Conservation (phyloP, 352 stramenopile species). For the Thraustotheca clavata region DNA sequence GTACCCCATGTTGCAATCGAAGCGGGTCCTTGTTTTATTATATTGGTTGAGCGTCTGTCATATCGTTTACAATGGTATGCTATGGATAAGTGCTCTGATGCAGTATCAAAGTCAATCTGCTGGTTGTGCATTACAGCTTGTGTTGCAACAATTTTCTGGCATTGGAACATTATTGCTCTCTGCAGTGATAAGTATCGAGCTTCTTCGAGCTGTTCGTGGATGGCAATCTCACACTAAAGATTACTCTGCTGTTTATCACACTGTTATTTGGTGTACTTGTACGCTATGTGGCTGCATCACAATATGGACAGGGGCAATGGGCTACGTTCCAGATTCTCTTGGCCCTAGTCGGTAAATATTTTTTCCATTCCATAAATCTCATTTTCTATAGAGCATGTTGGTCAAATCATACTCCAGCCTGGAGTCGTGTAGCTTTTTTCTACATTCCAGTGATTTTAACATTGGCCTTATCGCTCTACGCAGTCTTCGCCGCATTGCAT, state of each 20-base stretch:
- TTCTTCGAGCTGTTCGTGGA: constrained; percentile 49
- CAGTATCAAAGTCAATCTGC: constrained; percentile 20
- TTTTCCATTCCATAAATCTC: background rate
- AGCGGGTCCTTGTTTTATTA: constrained; percentile 48
- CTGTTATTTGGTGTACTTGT: constrained; percentile 44
- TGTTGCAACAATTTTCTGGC: constrained; percentile 57
- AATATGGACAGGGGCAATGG: constrained; percentile 47
- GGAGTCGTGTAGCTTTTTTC: constrained; percentile 49
- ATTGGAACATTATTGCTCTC: constrained; percentile 53
- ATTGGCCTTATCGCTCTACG: constrained; percentile 29
- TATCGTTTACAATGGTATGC: constrained; percentile 44
- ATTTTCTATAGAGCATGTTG: constrained; percentile 28
- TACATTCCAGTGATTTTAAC: constrained; percentile 41
- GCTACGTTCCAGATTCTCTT: constrained; percentile 52
- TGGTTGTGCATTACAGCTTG: constrained; percentile 42
- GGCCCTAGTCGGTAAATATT: constrained; percentile 35
- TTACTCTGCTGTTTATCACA: constrained; percentile 47
- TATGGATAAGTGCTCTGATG: constrained; percentile 34
- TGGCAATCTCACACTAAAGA: constrained; percentile 42
- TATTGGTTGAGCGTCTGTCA: constrained; percentile 54
- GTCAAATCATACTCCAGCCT: constrained; percentile 38
- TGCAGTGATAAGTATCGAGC: constrained; percentile 44
- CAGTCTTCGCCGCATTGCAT: constrained; percentile 28
- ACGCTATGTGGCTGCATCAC: constrained; percentile 36
- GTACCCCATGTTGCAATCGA: constrained; percentile 43